Base-by-base conservation (phyloP, 2,329 filamentous ascomycete genomes). In the Talaromyces sp. region DNA sequence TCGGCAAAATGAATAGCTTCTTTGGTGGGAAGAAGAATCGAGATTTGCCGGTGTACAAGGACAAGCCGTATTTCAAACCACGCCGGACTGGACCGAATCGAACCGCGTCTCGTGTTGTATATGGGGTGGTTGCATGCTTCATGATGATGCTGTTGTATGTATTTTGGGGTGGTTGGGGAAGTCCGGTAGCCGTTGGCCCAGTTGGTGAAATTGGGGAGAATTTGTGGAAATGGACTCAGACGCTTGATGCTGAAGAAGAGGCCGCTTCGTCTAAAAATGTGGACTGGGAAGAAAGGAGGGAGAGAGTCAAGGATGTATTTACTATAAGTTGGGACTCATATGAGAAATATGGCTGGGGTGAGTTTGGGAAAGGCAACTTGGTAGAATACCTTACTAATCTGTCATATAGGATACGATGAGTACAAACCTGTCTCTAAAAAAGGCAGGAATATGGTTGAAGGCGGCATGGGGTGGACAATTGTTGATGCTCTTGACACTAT, bases 381-480 rank as follows among this genome's bases (percentile, higher is more conserved):
- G 45, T 54, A 31, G 45, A 13, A 45, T 33, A 60, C 33, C 22
- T 73, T 81, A 66, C 78, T 62, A 14, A n/a, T 19, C 52, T 8
- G 19, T 3, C 19, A 24, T 35, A 16, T 65, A 76, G 72, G 73
- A 41, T 70, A 71, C 72, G 95, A 99, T 75, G 89, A 95, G 77
- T 99, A 91, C 75, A 88, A 92, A 71, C 95, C 95, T 1, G 80
- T 94, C 33, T 88, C 90, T 6, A 95, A 95, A 75, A 87, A 81
- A 19, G 91, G 92, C 59, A 84, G 83, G 60, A 88, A 95, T 72
- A 98, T 99, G 94, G 89, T 92, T 7, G 85, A 90, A 3, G 88
- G 92, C 68, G 95, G 94, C 31, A 85, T 99, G 79, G 95, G 95
- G 35, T 99, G 96, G 95, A 98, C 98, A 73, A 97, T 99, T 68